phyloP scores from a whole-genome alignment of 169 alveolate genomes.

The Theileria orientalis region DNA sequence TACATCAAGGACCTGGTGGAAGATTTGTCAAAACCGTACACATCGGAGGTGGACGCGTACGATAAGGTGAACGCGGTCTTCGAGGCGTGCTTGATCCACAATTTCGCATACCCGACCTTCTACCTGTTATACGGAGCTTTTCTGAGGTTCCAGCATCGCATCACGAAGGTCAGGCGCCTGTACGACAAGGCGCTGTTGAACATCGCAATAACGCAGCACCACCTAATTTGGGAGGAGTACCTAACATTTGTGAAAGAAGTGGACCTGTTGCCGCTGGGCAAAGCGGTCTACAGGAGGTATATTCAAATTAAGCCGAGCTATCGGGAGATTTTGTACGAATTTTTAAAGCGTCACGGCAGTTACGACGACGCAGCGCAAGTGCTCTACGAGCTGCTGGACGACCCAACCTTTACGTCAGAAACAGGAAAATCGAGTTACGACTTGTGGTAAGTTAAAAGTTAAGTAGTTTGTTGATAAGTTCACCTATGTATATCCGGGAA shows the following conservation, averaged over 20 bases:
- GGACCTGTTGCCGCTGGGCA: conserved; percentile 70
- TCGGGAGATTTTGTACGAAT: conserved; percentile 79
- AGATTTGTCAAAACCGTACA: conserved; percentile 26
- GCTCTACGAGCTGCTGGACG: conserved; percentile 79
- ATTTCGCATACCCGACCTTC: conserved; percentile 83
- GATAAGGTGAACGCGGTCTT: conserved; percentile 69
- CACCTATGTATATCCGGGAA: too few relatives aligned
- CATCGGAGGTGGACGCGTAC: conserved; percentile 60
- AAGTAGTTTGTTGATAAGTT: not conserved
- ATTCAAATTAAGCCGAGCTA: conserved; percentile 76
- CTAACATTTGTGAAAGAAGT: conserved; percentile 74
- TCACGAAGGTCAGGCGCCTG: conserved; percentile 79
- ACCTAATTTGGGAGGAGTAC: conserved; percentile 80
- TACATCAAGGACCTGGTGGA: conserved; percentile 69
- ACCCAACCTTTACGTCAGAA: conserved; percentile 74
- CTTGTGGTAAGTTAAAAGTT: conserved; percentile 58
- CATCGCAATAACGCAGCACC: conserved; percentile 87
- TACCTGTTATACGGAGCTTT: conserved; percentile 85
- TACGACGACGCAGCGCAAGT: conserved; percentile 75
- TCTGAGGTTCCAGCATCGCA: conserved; percentile 66
- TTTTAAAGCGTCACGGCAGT: conserved; percentile 61
- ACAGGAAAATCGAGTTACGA: conserved; percentile 77
- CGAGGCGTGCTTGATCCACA: conserved; percentile 81
- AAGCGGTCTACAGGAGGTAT: conserved; percentile 79
- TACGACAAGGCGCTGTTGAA: conserved; percentile 81